Evolutionary conservation across 2,329 filamentous ascomycete genomes (phyloP), one percentile per base, ranked within the genome.

Genomic region (Thelonectria discophora): DNA sequence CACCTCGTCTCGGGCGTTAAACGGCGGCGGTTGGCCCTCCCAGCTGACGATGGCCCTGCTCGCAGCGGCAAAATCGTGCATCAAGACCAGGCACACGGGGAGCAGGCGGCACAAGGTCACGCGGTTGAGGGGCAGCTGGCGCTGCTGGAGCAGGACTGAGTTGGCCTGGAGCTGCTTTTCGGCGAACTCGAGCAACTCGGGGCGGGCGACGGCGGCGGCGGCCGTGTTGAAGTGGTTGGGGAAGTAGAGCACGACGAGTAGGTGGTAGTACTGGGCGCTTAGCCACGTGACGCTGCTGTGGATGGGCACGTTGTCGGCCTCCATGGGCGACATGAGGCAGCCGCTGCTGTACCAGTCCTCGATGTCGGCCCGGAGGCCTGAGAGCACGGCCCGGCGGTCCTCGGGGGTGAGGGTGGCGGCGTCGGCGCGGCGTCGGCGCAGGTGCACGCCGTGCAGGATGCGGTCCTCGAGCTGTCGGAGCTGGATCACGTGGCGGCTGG

Each of bases 331-430:
- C 58, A 81, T 72, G 5, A 82, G 75, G 48, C 79, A 82, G 1
- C 80, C 80, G 32, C 76, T 78, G 58, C 76, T 80, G 62, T 82
- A 82, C 79, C 80, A 82, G 60, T 81, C 75, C 55, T 82, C 80
- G 18, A 82, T 80, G 24, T 79, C 74, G n/a, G 75, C 69, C n/a
- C 78, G 73, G 24, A 81, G 72, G 18, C 71, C 71, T 40, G 73
- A 73, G 2, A 77, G 50, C 7, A 77, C 68, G 32, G 74, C 69
- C 10, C 72, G 71, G 3, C 76, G 69, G 55, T 78, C 77, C 3
- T 72, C 62, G 8, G 72, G 71, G 1, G 71, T 68, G 21, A 78
- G 65, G 2, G 69, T 63, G n/a, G 70, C 69, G 5, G 73, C 70
- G 3, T 76, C 72, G 3, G 70, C 55, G 4, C 70, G 69, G 45